Conservation (phyloP, 805 yeast species). For the Saturnispora quitensis region DNA sequence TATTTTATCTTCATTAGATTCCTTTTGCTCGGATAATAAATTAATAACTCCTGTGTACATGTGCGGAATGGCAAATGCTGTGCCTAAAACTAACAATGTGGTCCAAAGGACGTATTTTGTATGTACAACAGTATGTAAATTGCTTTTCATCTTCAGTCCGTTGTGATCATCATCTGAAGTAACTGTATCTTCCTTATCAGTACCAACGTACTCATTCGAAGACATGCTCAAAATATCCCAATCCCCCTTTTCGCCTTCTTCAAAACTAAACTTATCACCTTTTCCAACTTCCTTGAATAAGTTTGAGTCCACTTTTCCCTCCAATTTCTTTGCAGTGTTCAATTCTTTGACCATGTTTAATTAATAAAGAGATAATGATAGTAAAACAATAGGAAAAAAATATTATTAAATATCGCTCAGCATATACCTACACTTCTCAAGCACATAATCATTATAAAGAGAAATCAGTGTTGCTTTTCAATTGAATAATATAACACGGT, state of each 20-base stretch:
- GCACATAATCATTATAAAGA: neutral
- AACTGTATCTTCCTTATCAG: neutral
- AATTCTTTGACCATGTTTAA: neutral
- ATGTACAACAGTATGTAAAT: neutral
- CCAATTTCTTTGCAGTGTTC: neutral
- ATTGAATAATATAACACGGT: neutral
- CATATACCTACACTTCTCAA: neutral
- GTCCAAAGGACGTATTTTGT: neutral
- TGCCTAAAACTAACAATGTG: neutral
- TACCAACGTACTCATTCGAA: neutral
- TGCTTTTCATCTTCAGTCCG: neutral
- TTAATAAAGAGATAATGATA: neutral
- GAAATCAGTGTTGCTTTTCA: neutral
- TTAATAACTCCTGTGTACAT: neutral
- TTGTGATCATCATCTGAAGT: neutral
- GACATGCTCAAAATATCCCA: conserved; percentile 1
- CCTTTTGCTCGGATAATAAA: neutral
- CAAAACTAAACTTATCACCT: neutral
- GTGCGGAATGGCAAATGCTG: neutral
- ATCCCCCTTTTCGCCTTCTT: neutral
- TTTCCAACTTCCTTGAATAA: neutral
- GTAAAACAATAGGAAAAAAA: neutral
- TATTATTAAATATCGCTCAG: neutral
- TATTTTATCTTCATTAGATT: neutral
- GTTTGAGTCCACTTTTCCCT: neutral